Percentiles rank a stretch among this genome's conserved stretches.
phyloP scores from a whole-genome alignment of 805 yeast genomes.

The Lachancea kluyveri region DNA sequence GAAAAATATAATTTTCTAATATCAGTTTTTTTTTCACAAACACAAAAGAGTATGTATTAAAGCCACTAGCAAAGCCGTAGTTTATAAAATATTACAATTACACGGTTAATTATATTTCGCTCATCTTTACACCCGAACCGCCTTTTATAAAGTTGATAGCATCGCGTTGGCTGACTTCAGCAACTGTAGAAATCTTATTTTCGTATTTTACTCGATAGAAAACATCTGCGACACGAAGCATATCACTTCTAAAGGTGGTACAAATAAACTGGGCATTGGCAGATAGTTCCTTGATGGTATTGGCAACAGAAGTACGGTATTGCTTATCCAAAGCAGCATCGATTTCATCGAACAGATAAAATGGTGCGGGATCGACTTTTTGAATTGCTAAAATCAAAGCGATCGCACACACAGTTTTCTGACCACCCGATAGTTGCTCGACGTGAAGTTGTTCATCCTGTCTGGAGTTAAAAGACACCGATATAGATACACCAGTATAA shows the following conservation, averaged over 20 bases:
- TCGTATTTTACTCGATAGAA: conserved; percentile 84
- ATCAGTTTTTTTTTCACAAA: not conserved
- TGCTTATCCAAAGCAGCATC: conserved; percentile 95
- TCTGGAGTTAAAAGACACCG: conserved; percentile 84
- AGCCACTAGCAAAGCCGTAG: not conserved
- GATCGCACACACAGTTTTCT: conserved; percentile 92
- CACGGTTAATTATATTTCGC: conserved; percentile 16
- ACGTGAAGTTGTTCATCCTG: conserved; percentile 79
- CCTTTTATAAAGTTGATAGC: conserved; percentile 85
- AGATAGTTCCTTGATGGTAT: conserved; percentile 60
- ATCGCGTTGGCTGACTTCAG: conserved; percentile 60
- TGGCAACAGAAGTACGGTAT: conserved; percentile 82
- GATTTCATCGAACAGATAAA: conserved; percentile 91
- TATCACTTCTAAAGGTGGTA: conserved; percentile 92
- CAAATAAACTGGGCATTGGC: conserved; percentile 82
- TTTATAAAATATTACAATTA: not conserved
- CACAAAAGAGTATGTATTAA: conserved; percentile 2
- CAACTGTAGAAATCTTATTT: conserved; percentile 73
- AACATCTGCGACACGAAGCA: conserved; percentile 79
- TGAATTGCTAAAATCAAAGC: conserved; percentile 92
- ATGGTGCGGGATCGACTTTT: conserved; percentile 94
- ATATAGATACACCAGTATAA: conserved; percentile 76
- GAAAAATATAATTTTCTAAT: not conserved
- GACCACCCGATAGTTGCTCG: conserved; percentile 95
- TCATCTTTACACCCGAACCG: conserved; percentile 22